Base-by-base conservation (phyloP, 768 basidiomycete species). In the Tricholoma furcatifolium region DNA sequence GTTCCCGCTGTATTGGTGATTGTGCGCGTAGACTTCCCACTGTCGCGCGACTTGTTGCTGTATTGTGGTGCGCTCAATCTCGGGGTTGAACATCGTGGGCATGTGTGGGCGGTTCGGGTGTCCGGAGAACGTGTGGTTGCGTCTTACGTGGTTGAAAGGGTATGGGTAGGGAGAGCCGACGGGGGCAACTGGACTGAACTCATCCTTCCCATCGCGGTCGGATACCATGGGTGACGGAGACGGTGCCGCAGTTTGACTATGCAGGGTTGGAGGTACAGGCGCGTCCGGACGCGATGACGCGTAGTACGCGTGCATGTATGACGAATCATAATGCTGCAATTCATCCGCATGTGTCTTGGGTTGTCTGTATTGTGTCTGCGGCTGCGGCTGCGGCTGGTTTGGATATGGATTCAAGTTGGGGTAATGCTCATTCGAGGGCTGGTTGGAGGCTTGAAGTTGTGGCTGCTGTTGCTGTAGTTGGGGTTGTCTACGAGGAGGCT, bases 91-190 rank as follows among this genome's bases (percentile, higher is more conserved):
- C 51, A 68, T 62, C 50, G 71, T 67, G 58, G 68, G 52, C 54
- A 64, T 53, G 31, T 65, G 67, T 41, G 64, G 57, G 34, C 68
- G 62, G 54, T 71, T 57, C 40, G 70, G 63, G 36, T 72, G 70
- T 3, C 65, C 66, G 1, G 71, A 55, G 41, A 74, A 75, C 8
- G 68, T 64, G 41, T 77, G 66, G 41, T 74, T 76, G 0, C 88
- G 80, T 20, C 81, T 82, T 40, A 91, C 83, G 51, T 90, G 88
- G 14, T 79, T 76, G 69, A 84, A 92, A 0, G 88, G 88, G 65
- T 83, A 88, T 0, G 89, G 90, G 54, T 88, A 91, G 2, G 90
- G 90, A 4, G 90, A 91, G 8, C 89, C 88, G 4, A 73, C 79
- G 5, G 79, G 80, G 8, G 75, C 74, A 2, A 81, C 71, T 0